Conservation (phyloP, 2,329 filamentous ascomycete species). For the Venturia oleaginea region DNA sequence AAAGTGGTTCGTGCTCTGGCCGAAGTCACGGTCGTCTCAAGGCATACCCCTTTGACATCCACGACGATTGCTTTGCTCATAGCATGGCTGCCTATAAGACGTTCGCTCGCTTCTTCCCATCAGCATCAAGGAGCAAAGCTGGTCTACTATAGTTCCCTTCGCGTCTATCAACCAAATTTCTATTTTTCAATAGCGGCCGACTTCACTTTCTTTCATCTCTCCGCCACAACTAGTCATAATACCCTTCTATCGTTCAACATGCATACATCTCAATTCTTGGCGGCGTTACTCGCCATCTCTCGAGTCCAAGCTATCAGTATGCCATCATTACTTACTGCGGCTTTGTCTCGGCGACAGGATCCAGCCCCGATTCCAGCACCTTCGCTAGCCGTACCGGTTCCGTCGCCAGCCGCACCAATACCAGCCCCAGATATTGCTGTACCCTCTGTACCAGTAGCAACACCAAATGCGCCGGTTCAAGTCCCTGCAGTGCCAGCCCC, state of each 20-base stretch:
- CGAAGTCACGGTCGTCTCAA: conserved; percentile 2
- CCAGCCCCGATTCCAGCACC: neutral
- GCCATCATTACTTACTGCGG: neutral
- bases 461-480: no score
- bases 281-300: neutral
- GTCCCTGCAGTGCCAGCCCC: no score
- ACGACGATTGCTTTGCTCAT: neutral
- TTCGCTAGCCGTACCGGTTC: neutral
- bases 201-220: neutral
- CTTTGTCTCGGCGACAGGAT: conserved; percentile 1
- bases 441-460: no score
- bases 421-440: neutral
- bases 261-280: neutral
- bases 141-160: conserved; percentile 1
- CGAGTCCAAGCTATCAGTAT: conserved; percentile 5
- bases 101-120: neutral
- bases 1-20: neutral
- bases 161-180: neutral
- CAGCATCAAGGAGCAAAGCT: neutral
- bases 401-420: neutral
- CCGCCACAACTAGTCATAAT: neutral
- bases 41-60: neutral
- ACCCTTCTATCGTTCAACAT: neutral
- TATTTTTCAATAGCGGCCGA: neutral
- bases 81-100: conserved; percentile 2